Evolutionary conservation across 2,329 filamentous ascomycete species (phyloP).

Genomic region (Microcyclospora pomicola): DNA sequence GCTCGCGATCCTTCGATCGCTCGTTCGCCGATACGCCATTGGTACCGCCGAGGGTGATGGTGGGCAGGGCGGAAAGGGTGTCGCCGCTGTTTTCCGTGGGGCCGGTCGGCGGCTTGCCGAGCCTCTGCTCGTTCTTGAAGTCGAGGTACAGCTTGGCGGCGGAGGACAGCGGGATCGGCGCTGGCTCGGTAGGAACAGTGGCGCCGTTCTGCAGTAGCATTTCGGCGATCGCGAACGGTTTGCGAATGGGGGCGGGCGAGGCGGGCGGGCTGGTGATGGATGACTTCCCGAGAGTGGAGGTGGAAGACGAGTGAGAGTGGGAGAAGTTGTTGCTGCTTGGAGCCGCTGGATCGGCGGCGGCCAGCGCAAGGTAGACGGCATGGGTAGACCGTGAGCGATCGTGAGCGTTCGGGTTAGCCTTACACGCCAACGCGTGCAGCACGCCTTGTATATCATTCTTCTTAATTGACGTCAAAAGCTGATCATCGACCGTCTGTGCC

Average conservation of each 20-base stretch:
- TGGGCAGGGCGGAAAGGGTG: constrained; percentile 48
- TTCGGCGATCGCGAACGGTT: constrained; percentile 76
- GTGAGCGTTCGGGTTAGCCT: constrained; percentile 71
- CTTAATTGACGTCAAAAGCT: constrained; percentile 82
- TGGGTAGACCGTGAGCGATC: constrained; percentile 83
- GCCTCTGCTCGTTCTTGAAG: constrained; percentile 45
- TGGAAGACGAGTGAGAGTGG: constrained; percentile 25
- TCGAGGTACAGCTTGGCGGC: constrained; percentile 76
- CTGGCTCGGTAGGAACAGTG: constrained; percentile 60
- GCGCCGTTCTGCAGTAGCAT: constrained; percentile 87
- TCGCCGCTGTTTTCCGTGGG: constrained; percentile 33
- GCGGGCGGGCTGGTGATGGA: constrained; percentile 23
- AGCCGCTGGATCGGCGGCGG: constrained; percentile 78
- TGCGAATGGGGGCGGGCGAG: constrained; percentile 29
- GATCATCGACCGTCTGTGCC: constrained; percentile 75
- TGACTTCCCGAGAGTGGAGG: constrained; percentile 20
- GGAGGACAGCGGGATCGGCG: constrained; percentile 70
- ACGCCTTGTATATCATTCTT: constrained; percentile 91
- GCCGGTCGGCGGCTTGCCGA: constrained; percentile 20
- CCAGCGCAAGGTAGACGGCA: constrained; percentile 77
- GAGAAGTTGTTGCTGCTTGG: constrained; percentile 39
- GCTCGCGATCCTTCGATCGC: constrained; percentile 12
- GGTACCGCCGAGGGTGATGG: constrained; percentile 27
- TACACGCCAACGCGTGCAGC: constrained; percentile 74
- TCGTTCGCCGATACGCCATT: constrained; percentile 3